Percentiles rank a stretch among this genome's conserved stretches.
Evolutionary conservation across 148 eudicot species (phyloP).

Genomic region (Silene conica): DNA sequence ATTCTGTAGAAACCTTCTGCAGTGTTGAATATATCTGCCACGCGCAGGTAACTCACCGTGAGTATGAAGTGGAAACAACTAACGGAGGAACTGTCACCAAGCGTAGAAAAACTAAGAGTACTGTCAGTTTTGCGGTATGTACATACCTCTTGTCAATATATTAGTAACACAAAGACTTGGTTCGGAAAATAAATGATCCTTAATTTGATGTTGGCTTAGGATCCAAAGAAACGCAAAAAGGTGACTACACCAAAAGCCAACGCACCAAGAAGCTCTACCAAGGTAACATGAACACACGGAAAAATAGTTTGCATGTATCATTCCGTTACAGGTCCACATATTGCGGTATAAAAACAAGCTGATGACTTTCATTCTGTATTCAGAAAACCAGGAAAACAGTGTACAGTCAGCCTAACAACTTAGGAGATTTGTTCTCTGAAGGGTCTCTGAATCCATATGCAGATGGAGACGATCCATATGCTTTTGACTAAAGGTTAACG

Average conservation of each 20-base stretch:
- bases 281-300: conserved; percentile 38
- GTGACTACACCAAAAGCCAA: conserved; percentile 52
- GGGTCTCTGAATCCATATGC: conserved; percentile 96
- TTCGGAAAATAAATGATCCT: conserved; percentile 3
- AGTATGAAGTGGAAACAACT: conserved; percentile 92
- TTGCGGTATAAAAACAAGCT: neutral
- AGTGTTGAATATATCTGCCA: neutral
- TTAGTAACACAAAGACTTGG: neutral
- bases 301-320: neutral
- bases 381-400: conserved; percentile 49
- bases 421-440: conserved; percentile 93
- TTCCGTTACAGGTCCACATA: neutral
- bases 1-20: conserved; percentile 2
- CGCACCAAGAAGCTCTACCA: conserved; percentile 50
- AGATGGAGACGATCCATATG: conserved; percentile 92
- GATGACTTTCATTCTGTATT: conserved; percentile 13
- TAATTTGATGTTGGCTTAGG: conserved; percentile 38
- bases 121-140: conserved; percentile 85
- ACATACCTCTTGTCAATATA: conserved; percentile 12
- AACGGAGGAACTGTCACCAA: conserved; percentile 75
- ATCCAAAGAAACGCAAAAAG: conserved; percentile 67
- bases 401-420: conserved; percentile 54
- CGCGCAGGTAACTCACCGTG: conserved; percentile 78
- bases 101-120: conserved; percentile 81
- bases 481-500: conserved; percentile 75